These are phyloP conservation scores for Kurtzmaniella quercitrusa DNA, from an alignment of 1,139 yeast species.

Conservation along the genomic window DNA sequence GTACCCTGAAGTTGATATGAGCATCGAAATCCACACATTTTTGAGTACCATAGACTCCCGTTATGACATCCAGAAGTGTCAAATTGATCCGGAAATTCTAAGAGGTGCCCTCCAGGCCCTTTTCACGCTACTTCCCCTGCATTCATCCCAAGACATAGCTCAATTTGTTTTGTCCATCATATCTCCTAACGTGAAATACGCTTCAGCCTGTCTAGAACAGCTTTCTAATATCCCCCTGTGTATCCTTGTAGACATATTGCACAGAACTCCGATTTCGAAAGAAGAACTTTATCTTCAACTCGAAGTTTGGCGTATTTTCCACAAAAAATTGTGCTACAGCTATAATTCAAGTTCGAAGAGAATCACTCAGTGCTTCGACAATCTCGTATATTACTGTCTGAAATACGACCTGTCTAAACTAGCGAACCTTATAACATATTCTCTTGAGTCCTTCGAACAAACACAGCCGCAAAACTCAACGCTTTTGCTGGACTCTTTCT, in stretches of 20 bases:
- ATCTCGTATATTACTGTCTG: slow-evolving; percentile 23
- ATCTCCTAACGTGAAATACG: slow-evolving; percentile 21
- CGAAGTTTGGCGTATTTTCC: slow-evolving; percentile 31
- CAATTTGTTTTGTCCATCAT: slow-evolving; percentile 1
- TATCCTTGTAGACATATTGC: slow-evolving; percentile 29
- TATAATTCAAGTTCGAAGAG: slow-evolving; percentile 15
- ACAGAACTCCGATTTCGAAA: slow-evolving; percentile 31
- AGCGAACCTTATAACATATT: slow-evolving; percentile 13
- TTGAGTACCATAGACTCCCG: background rate
- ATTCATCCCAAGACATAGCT: background rate
- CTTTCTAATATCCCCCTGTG: slow-evolving; percentile 32
- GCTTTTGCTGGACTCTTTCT: slow-evolving; percentile 1
- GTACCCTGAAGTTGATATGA: background rate
- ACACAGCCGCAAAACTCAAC: background rate
- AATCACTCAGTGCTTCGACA: slow-evolving; percentile 20
- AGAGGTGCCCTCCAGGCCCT: background rate
- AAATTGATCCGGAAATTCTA: background rate
- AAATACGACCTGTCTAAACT: slow-evolving; percentile 21
- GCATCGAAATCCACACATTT: background rate
- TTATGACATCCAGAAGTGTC: background rate
- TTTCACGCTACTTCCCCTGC: background rate
- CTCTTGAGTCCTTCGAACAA: slow-evolving; percentile 12
- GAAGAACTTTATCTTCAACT: slow-evolving; percentile 31
- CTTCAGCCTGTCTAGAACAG: slow-evolving; percentile 25
- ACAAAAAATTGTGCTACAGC: slow-evolving; percentile 14